These are phyloP conservation scores for Panaeolus papilionaceus DNA, from an alignment of 768 basidiomycete species.

Conservation along the genomic window DNA sequence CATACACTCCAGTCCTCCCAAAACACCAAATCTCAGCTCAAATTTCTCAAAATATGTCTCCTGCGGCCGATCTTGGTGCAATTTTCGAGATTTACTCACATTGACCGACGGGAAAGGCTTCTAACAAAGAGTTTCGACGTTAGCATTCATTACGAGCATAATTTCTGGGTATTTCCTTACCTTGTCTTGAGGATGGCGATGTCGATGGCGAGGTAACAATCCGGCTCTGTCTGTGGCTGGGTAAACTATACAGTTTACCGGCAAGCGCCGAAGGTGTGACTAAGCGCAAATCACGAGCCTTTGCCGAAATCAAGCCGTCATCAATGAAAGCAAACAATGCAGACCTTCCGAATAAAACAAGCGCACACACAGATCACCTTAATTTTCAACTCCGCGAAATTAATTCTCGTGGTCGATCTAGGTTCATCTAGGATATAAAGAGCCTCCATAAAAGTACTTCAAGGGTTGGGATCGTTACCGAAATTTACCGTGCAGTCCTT, in stretches of 20 bases:
- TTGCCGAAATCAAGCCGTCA: background rate
- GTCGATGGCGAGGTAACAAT: constrained; percentile 49
- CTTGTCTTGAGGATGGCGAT: constrained; percentile 71
- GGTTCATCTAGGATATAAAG: constrained; percentile 13
- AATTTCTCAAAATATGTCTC: background rate
- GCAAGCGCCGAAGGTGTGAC: constrained; percentile 31
- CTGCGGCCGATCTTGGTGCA: constrained; percentile 2
- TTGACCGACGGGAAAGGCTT: constrained; percentile 30
- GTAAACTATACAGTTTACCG: constrained; percentile 45
- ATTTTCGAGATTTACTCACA: constrained; percentile 41
- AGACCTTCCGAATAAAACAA: constrained; percentile 1
- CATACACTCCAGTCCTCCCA: constrained; percentile 17
- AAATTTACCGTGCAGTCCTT: constrained; percentile 4
- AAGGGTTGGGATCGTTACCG: constrained; percentile 9
- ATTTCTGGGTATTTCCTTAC: constrained; percentile 40
- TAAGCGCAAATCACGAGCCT: background rate
- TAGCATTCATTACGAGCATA: constrained; percentile 22
- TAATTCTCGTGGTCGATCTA: background rate
- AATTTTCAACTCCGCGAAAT: constrained; percentile 11
- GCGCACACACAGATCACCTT: background rate
- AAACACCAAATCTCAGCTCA: constrained; percentile 17
- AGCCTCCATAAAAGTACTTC: constrained; percentile 1
- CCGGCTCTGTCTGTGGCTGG: constrained; percentile 40
- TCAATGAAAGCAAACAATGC: background rate
- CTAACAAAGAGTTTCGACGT: constrained; percentile 10